phyloP scores from a whole-genome alignment of 768 basidiomycete species.

The Auricularia sp. region DNA sequence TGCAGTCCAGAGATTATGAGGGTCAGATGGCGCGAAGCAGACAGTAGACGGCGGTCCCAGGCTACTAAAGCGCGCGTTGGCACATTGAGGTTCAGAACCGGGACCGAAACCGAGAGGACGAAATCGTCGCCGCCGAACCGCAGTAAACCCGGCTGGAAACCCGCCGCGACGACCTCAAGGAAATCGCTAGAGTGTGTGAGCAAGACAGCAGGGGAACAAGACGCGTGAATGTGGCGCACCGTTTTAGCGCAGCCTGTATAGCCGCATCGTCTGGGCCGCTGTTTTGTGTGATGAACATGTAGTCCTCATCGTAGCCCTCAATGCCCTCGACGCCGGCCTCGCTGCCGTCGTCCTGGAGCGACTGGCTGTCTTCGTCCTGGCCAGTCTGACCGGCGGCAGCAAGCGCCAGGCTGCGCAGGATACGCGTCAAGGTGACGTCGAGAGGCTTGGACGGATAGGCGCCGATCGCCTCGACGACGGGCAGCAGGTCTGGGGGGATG shows the following conservation, averaged over 20 bases:
- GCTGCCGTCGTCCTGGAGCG: slow-evolving; percentile 10
- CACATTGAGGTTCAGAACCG: slow-evolving; percentile 42
- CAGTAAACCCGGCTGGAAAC: slow-evolving; percentile 51
- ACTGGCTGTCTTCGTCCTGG: slow-evolving; percentile 10
- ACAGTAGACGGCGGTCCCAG: slow-evolving; percentile 59
- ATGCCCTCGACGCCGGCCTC: slow-evolving; percentile 29
- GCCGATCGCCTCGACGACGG: slow-evolving; percentile 36
- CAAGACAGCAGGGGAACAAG: neutral
- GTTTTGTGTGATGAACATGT: slow-evolving; percentile 26
- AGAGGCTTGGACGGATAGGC: slow-evolving; percentile 33
- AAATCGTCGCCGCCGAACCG: slow-evolving; percentile 41
- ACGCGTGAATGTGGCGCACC: slow-evolving; percentile 9
- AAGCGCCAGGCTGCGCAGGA: slow-evolving; percentile 29
- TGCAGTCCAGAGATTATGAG: slow-evolving; percentile 52
- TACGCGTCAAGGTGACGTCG: slow-evolving; percentile 32
- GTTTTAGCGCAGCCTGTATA: slow-evolving; percentile 11
- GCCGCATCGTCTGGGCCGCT: slow-evolving; percentile 18
- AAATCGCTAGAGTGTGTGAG: slow-evolving; percentile 36
- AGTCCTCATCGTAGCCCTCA: slow-evolving; percentile 25
- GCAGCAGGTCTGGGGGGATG: slow-evolving; percentile 29
- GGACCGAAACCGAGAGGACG: slow-evolving; percentile 46
- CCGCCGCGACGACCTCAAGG: slow-evolving; percentile 42
- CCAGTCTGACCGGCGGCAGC: neutral
- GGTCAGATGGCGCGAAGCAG: slow-evolving; percentile 45
- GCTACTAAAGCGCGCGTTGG: slow-evolving; percentile 59